Evolutionary conservation across 345 rosid species (phyloP).

Genomic region (Arabis alpina): DNA sequence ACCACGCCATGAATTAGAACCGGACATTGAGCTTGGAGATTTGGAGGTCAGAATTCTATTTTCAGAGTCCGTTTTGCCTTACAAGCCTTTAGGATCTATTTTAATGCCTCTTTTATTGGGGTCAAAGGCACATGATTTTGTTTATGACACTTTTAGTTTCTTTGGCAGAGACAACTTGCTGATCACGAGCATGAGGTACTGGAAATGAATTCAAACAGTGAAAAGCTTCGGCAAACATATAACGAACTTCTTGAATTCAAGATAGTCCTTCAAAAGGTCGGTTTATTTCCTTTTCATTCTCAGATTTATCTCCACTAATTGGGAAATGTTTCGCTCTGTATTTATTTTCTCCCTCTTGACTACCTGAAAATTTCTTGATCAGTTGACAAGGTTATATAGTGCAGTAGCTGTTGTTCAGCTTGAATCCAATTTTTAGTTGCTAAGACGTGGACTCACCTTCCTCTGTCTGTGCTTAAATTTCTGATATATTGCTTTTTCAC

Average conservation of each 20-base stretch:
- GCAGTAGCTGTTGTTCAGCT: constrained; percentile 10
- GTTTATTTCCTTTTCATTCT: constrained; percentile 26
- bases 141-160: constrained; percentile 11
- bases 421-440: background rate
- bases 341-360: background rate
- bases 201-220: constrained; percentile 94
- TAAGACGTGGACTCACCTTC: constrained; percentile 15
- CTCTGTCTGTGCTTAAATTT: constrained; percentile 22
- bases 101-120: background rate
- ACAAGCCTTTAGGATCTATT: too few species aligned
- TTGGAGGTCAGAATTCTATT: constrained; percentile 66
- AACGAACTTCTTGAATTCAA: constrained; percentile 95
- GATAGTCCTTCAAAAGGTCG: constrained; percentile 88
- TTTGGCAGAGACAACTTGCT: constrained; percentile 72
- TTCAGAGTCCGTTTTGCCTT: constrained; percentile 11
- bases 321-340: background rate
- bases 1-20: constrained; percentile 62
- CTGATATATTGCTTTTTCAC: background rate
- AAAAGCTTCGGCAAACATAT: constrained; percentile 80
- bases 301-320: constrained; percentile 17
- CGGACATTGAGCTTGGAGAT: constrained; percentile 83
- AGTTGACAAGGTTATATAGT: background rate
- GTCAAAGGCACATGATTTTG: background rate
- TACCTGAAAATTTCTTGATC: background rate
- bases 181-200: constrained; percentile 89